Base-by-base conservation (phyloP, 257 asterid genomes). In the Solanum piurae region DNA sequence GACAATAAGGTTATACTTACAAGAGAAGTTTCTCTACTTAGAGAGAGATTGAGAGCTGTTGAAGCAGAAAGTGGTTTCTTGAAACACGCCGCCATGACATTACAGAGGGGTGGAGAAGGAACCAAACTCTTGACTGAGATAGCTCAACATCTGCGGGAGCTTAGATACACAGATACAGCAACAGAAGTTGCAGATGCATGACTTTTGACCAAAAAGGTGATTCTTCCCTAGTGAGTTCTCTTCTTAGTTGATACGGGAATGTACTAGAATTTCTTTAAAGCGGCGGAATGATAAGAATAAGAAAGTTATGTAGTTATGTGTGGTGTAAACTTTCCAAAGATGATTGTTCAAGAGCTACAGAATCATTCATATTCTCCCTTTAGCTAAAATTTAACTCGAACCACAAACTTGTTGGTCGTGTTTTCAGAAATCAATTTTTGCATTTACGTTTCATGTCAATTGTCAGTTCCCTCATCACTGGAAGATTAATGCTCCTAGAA, bases 41-140 rank as follows among this genome's bases (percentile, higher is more conserved):
- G 93, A 92, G 96, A 95, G 86, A 93, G 96, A 49, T 86, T 97
- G 88, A 91, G 94, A 85, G 96, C 91, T n/a, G 86, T 97, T 18
- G 99, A 97, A 91, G 98, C 95, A 6, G 99, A 97, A 38, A 94
- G 94, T 88, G 95, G 92, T 16, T 95, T 97, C 91, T 93, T 97
- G 86, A 97, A 95, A 89, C 98, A 96, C 44, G 94, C 96, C 1
- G 94, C 97, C 7, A 93, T 92, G 98, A 93, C 94, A 38, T 52
- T 95, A 83, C 99, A 96, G 86, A 91, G 90, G 87, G 96, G 96
- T 20, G 92, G 91, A 4, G 98, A 94, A 52, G 99, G 97, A 27
- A 92, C 92, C 27, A 94, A 93, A 40, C 94, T 97, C 49, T 92
- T 97, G 93, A 90, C 82, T 13, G 98, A 97, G 90, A 97, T 97